Conservation (phyloP, 305 asterid genomes). For the Ilex paraguariensis region DNA sequence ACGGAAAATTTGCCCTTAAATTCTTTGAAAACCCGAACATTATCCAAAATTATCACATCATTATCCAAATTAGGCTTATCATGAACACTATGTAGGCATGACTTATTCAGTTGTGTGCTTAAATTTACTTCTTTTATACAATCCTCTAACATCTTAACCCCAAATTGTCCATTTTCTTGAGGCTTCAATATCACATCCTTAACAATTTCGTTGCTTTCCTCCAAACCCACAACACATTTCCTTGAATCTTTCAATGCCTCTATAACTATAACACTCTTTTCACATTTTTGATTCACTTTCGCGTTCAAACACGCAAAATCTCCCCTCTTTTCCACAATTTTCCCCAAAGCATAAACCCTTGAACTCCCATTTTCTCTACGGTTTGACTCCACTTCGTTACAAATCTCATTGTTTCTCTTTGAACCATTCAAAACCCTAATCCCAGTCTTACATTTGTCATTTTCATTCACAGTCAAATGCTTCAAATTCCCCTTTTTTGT, state of each 20-base stretch:
- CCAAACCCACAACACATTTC: no score
- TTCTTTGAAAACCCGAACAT: constrained; percentile 14
- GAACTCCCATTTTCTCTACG: no score
- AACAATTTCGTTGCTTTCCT: no score
- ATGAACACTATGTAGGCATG: constrained; percentile 8
- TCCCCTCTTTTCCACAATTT: no score
- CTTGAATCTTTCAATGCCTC: no score
- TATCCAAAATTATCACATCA: constrained; percentile 7
- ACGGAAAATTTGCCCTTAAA: constrained; percentile 28
- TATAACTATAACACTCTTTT: no score
- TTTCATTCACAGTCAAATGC: constrained; percentile 16
- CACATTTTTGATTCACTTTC: no score
- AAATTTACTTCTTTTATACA: constrained; percentile 17
- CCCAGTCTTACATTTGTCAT: constrained; percentile 29
- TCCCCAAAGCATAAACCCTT: background rate
- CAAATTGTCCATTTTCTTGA: constrained; percentile 17
- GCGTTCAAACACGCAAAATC: no score
- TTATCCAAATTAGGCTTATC: constrained; percentile 11
- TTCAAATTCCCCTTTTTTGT: constrained; percentile 11
- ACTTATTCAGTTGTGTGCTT: constrained; percentile 22
- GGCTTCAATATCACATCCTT: background rate
- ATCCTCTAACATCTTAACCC: constrained; percentile 19
- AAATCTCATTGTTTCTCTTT: constrained; percentile 21
- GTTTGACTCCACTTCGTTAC: constrained; percentile 11
- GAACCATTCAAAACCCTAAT: constrained; percentile 26